Conservation (phyloP, 2,329 filamentous ascomycete genomes). For the Calonectria multiphialidica region DNA sequence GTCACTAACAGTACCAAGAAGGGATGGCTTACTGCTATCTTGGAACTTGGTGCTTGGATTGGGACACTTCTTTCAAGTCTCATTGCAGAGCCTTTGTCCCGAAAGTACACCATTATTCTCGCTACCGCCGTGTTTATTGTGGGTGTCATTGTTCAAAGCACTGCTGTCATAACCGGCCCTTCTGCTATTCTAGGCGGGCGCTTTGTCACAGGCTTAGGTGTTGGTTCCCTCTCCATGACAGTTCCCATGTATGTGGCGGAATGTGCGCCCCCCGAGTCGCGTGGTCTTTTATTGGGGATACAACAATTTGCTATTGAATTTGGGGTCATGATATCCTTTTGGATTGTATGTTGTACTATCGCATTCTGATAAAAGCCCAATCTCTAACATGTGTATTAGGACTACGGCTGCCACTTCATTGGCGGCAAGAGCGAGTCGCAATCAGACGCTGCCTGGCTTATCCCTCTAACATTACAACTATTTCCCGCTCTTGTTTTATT, state of each 20-base stretch:
- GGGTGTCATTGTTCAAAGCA: constrained; percentile 77
- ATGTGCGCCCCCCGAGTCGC: constrained; percentile 58
- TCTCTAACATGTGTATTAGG: not conserved
- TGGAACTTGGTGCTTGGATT: constrained; percentile 84
- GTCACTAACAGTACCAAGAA: constrained; percentile 64
- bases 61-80: constrained; percentile 78
- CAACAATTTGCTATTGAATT: constrained; percentile 69
- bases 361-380: not conserved
- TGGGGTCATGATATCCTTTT: constrained; percentile 75
- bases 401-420: constrained; percentile 72
- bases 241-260: constrained; percentile 67
- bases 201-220: constrained; percentile 79
- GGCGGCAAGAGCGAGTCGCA: constrained; percentile 67
- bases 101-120: constrained; percentile 77
- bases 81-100: constrained; percentile 75
- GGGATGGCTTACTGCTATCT: constrained; percentile 74
- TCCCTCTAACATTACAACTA: constrained; percentile 79
- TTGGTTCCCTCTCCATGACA: constrained; percentile 77
- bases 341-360: constrained; percentile 65
- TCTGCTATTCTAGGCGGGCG: constrained; percentile 76
- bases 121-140: constrained; percentile 76
- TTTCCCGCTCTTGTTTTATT: constrained; percentile 75
- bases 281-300: constrained; percentile 57
- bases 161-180: constrained; percentile 66
- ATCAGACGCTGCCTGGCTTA: constrained; percentile 77